Base-by-base conservation (phyloP, 257 asterid species). In the Echites panduratus region DNA sequence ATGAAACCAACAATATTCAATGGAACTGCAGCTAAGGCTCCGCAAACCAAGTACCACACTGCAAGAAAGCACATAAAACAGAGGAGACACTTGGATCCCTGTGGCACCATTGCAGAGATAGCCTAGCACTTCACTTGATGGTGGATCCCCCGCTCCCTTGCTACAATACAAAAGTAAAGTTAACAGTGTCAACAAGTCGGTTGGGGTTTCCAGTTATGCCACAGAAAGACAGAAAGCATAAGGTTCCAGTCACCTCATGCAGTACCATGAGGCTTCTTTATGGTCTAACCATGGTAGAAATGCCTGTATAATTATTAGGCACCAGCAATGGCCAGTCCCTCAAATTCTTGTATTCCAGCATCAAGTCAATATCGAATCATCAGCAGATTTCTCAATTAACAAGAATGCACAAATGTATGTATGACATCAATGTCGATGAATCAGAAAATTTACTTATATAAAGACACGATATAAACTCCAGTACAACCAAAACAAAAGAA, bases 1-100 rank as follows among this genome's bases (percentile, higher is more conserved):
- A 81, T 89, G 90, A 87, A 83, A 75, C 87, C 90, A 27, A 85
- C 89, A 4, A 77, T 89, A 58, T 89, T 89, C 67, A 84, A 77
- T 48, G 92, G 85, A n/a, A 78, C 70, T 75, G 83, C 85, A 43
- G 71, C 84, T 0, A 78, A 72, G 56, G 90, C 89, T 9, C 64
- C 87, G 7, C 84, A 79, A 58, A 78, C 75, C 62, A 84, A 92
- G 92, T 87, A 89, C 79, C 87, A 78, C 5, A 79, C 79, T 2
- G 88, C 92, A 17, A 76, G 70, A 76, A 89, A 81, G 78, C 85
- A 84, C 20, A 58, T 84, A 57, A 87, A 84, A 82, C 75, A 72
- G 71, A 82, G 77, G 43, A 71, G 27, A 8, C 78, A 64, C 7
- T 58, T 77, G 3, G 72, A 52, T 44, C 12, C 29, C 79, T 7